Evolutionary conservation across 176 grass and related monocot species (phyloP), one percentile per base, ranked within the genome.

Genomic region (Oryza glaberrima): DNA sequence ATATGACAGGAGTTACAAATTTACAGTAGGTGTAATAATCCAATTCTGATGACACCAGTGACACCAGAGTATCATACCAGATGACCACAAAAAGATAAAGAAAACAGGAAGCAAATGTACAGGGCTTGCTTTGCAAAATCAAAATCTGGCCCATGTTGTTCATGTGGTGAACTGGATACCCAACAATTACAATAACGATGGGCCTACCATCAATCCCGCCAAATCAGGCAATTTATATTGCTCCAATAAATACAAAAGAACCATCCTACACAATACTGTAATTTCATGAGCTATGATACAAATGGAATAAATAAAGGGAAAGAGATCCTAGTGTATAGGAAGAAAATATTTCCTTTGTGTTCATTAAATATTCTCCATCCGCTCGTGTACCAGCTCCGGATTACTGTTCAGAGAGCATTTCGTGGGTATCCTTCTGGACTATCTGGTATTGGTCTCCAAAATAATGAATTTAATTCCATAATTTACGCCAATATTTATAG

Each of bases 271-370:
- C 81, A 81, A 84, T 81, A 77, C 51, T 56, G 44, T 91, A 72
- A 87, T 72, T 87, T 88, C 85, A 84, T 91, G 81, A 91, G 89
- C 85, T 91, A 91, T 91, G 89, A 91, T 91, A 91, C 89, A 91
- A 84, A 91, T 84, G 77, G 81, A 91, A 91, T 87, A 77, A 88
- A 88, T 46, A 81, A 87, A 87, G 80, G 11, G 48, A 73, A 81
- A 86, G 79, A 66, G 67, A 4, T 52, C 88, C 84, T 86, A 83
- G 69, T 79, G 79, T 82, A 77, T 72, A 67, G 67, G 72, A 68
- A 82, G 36, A 75, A 81, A 77, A 67, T 65, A 77, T 77, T 83
- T 90, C 78, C 78, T 82, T 82, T 82, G 73, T 86, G 73, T 78
- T 73, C 83, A 86, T 25, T 4, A 13, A 13, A 81, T 90, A 86